Evolutionary conservation across 805 yeast species (phyloP), one percentile per base, ranked within the genome.

Genomic region (Pichia rugopelliculosa): DNA sequence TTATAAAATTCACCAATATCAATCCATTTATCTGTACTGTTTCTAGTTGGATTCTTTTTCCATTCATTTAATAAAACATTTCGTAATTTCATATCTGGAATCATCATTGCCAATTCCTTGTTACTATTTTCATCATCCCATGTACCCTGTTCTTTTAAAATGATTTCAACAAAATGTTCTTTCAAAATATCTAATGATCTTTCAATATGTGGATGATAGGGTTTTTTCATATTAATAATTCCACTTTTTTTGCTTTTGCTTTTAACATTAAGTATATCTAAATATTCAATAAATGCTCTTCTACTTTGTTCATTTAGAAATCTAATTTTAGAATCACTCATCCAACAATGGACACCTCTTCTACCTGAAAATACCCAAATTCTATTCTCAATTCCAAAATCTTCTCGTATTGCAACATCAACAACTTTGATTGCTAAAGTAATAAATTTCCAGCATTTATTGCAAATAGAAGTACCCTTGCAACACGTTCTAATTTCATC

Each of bases 341-440:
- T 75, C 99, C 99, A 93, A 59, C 98, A 95, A 73, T 93, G 99
- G 15, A 95, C 96, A 65, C 99, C 99, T 76, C 99, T 86, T 73
- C 99, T 84, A 41, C 99, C 99, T 0, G 96, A 88, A 61, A 87
- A 93, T 5, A 91, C 96, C 98, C 98, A 93, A 43, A 93, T 72
- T 60, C 88, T 71, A 64, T 87, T 82, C 50, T 80, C 69, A 64
- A 87, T 90, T 1, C 96, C 98, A 66, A 93, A 93, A 65, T 91
- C 98, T 44, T 87, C 88, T 45, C 78, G 69, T 45, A 93, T 71
- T 0, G 95, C 84, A 1, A 64, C 60, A 51, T 85, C 87, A 50
- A 93, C 69, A 41, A 90, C 78, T 57, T 80, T 76, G 49, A 89
- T 78, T 2, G 97, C 96, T 23, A 90, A 78, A 20, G 84, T 80